These are phyloP conservation scores for Dactylellina leptospora DNA, from an alignment of 2,329 filamentous ascomycete species.

Conservation along the genomic window DNA sequence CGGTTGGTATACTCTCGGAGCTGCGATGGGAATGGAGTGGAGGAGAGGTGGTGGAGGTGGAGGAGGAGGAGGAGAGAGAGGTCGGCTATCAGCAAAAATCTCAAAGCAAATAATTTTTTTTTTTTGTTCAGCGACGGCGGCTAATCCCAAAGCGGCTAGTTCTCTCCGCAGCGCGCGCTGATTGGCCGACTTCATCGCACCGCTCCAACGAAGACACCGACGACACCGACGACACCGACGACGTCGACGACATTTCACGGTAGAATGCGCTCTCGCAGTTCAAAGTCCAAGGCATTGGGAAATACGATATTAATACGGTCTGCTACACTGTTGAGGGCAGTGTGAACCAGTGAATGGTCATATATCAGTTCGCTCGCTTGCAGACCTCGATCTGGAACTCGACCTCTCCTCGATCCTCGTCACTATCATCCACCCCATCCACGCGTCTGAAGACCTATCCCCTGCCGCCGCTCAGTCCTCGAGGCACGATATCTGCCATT, in stretches of 20 bases:
- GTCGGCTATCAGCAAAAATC: conserved; percentile 45
- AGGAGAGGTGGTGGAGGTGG: conserved; percentile 27
- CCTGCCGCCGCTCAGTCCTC: background rate
- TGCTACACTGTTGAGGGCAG: no score
- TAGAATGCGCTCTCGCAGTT: no score
- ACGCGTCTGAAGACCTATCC: background rate
- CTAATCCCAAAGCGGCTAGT: conserved; percentile 31
- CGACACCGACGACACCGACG: no score
- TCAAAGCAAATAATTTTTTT: conserved; percentile 27
- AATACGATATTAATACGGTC: no score
- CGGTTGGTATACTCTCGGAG: conserved; percentile 12
- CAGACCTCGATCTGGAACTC: conserved; percentile 4
- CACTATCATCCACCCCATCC: background rate
- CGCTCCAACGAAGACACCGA: no score
- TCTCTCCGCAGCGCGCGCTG: conserved; percentile 5
- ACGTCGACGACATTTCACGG: no score
- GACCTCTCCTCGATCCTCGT: background rate
- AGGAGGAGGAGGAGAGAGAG: conserved; percentile 20
- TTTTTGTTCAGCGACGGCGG: conserved; percentile 35
- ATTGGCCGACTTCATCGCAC: conserved; percentile 41
- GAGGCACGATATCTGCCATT: background rate
- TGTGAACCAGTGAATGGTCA: no score
- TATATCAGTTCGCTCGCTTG: conserved; percentile 8
- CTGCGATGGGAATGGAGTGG: conserved; percentile 9
- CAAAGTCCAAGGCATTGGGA: no score